Conservation (phyloP, 345 rosid species). For the Limnanthes douglasii region DNA sequence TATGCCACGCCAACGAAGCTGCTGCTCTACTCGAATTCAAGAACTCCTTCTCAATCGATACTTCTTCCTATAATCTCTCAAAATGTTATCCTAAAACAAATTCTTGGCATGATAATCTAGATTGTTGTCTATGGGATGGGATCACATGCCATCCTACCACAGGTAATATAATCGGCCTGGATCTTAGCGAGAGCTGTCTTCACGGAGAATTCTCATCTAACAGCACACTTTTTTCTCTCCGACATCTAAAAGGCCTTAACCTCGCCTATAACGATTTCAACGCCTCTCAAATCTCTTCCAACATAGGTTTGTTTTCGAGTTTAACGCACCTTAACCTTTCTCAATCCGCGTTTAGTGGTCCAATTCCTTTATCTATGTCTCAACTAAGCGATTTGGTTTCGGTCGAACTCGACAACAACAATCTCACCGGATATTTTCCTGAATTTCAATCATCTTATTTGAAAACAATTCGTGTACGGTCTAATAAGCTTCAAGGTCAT, state of each 20-base stretch:
- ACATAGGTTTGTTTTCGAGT: neutral
- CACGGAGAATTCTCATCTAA: conserved; percentile 1
- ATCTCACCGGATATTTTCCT: no score
- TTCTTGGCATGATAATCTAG: neutral
- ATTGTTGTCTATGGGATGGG: neutral
- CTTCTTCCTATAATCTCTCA: no score
- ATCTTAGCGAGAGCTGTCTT: neutral
- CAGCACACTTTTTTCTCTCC: conserved; percentile 9
- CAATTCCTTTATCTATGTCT: neutral
- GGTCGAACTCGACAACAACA: neutral
- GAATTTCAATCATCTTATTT: no score
- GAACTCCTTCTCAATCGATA: neutral
- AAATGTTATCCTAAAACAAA: neutral
- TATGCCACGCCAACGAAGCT: neutral
- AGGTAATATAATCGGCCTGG: neutral
- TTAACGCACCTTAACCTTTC: neutral
- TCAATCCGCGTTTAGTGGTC: neutral
- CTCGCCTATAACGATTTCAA: neutral
- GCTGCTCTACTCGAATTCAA: neutral
- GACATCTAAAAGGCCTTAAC: no score
- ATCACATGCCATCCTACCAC: neutral
- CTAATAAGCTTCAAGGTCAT: neutral
- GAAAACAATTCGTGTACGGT: neutral
- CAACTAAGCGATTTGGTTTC: neutral
- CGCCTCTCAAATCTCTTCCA: neutral